A percentile compares a stretch with the other conserved stretches of the same genome.
Evolutionary conservation across 2,329 filamentous ascomycete species (phyloP).

Genomic region (Coccinonectria pachysandricola): DNA sequence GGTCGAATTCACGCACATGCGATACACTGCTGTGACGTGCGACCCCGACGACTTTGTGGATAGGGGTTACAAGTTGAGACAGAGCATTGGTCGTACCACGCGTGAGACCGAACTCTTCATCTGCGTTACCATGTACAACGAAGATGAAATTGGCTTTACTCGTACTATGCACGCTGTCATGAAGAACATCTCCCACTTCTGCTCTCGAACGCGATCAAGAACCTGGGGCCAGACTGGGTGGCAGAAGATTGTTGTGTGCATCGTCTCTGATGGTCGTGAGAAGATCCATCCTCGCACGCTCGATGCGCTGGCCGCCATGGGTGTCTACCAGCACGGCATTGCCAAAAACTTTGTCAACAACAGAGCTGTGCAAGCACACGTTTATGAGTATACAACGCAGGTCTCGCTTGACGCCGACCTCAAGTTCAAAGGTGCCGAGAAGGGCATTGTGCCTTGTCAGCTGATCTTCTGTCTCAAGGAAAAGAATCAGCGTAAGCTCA

Average conservation of each 20-base stretch:
- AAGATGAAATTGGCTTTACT: conserved; percentile 93
- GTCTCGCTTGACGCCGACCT: conserved; percentile 91
- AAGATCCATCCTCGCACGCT: conserved; percentile 86
- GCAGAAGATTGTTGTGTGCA: conserved; percentile 98
- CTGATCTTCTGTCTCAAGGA: conserved; percentile 99
- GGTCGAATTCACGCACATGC: conserved; percentile 96
- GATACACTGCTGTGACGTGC: conserved; percentile 96
- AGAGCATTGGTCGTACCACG: conserved; percentile 73
- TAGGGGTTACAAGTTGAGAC: conserved; percentile 82
- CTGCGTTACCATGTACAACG: conserved; percentile 98
- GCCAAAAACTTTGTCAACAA: conserved; percentile 98
- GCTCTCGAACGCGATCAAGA: conserved; percentile 78
- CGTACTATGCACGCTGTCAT: conserved; percentile 98
- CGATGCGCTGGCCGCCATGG: conserved; percentile 91
- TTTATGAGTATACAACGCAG: conserved; percentile 98
- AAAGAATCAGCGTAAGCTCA: conserved; percentile 94
- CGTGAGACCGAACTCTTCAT: conserved; percentile 95
- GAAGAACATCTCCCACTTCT: conserved; percentile 97
- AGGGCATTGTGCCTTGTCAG: conserved; percentile 95
- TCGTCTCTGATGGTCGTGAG: conserved; percentile 87
- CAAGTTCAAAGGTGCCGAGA: conserved; percentile 98
- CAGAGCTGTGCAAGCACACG: conserved; percentile 87
- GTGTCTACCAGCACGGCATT: conserved; percentile 95
- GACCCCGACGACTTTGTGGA: conserved; percentile 89
- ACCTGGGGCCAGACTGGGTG: conserved; percentile 96